These are phyloP conservation scores for Blattamonas nauphoetae DNA, from an alignment of 78 protist genomes.

Conservation along the genomic window DNA sequence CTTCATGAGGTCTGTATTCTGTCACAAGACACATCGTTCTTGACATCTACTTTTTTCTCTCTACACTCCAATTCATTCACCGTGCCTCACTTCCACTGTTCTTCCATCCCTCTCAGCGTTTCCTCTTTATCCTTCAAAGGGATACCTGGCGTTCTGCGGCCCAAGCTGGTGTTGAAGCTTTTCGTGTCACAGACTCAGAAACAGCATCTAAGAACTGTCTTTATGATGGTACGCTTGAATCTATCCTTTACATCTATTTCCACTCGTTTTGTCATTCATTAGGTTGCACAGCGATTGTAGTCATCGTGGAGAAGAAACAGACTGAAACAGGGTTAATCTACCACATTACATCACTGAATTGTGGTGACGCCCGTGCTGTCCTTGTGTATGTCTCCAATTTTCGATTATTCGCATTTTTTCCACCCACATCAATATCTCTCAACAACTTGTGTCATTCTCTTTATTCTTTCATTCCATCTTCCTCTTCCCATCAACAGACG, in stretches of 20 bases:
- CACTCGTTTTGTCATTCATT: background rate
- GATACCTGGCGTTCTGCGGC: background rate
- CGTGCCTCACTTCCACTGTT: too few relatives aligned
- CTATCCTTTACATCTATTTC: background rate
- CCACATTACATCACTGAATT: background rate
- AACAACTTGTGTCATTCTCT: conserved; percentile 20
- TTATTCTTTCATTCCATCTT: conserved; percentile 54
- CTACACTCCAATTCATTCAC: background rate
- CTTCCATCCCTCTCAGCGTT: too few relatives aligned
- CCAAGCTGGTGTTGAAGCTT: background rate
- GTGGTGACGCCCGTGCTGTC: background rate
- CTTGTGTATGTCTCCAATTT: background rate
- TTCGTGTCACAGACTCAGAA: background rate
- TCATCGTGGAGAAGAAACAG: background rate
- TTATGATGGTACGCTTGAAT: background rate
- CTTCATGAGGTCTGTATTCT: background rate
- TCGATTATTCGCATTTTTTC: too few relatives aligned
- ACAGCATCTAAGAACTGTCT: background rate
- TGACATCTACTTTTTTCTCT: background rate
- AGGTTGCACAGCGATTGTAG: background rate
- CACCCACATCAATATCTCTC: background rate
- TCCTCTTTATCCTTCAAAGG: background rate
- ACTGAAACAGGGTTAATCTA: background rate
- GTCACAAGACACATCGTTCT: background rate
- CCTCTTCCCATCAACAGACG: conserved; percentile 14